Percentiles rank a stretch among this genome's conserved stretches.
phyloP scores from a whole-genome alignment of 1,284 basidiomycete species.

The Austroboletus novae-zelandiae region DNA sequence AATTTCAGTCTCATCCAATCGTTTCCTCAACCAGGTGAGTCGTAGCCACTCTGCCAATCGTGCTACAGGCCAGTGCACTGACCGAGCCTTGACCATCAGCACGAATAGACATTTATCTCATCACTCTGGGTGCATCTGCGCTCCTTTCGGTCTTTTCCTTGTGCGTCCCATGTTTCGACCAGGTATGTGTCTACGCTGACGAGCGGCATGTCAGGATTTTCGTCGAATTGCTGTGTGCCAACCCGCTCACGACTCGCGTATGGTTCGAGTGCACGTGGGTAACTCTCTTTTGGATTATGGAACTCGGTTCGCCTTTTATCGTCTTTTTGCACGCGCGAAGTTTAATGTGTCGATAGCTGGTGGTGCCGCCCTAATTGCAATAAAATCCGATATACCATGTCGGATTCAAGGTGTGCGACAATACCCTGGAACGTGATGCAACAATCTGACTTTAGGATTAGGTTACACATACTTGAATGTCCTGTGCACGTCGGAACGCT shows the following conservation, averaged over 20 bases:
- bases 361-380: slow-evolving; percentile 43
- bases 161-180: slow-evolving; percentile 38
- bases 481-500: slow-evolving; percentile 53
- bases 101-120: slow-evolving; percentile 58
- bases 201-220: slow-evolving; percentile 47
- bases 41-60: not conserved
- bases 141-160: slow-evolving; percentile 58
- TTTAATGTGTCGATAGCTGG: slow-evolving; percentile 38
- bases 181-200: not conserved
- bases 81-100: slow-evolving; percentile 27
- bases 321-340: not conserved
- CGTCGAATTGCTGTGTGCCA: slow-evolving; percentile 52
- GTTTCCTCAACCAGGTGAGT: slow-evolving; percentile 37
- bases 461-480: slow-evolving; percentile 2
- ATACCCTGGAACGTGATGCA: not conserved
- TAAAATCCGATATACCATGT: slow-evolving; percentile 30
- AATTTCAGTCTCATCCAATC: slow-evolving; percentile 51
- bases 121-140: slow-evolving; percentile 58
- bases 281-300: slow-evolving; percentile 52
- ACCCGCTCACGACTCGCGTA: slow-evolving; percentile 55
- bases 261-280: slow-evolving; percentile 73
- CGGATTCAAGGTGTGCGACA: slow-evolving; percentile 13
- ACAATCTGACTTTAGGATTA: slow-evolving; percentile 12
- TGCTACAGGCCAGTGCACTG: not conserved
- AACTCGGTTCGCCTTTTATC: slow-evolving; percentile 47